Evolutionary conservation across 495 filamentous ascomycete genomes (phyloP), one percentile per base, ranked within the genome.

Genomic region (Penicillium coffeae): DNA sequence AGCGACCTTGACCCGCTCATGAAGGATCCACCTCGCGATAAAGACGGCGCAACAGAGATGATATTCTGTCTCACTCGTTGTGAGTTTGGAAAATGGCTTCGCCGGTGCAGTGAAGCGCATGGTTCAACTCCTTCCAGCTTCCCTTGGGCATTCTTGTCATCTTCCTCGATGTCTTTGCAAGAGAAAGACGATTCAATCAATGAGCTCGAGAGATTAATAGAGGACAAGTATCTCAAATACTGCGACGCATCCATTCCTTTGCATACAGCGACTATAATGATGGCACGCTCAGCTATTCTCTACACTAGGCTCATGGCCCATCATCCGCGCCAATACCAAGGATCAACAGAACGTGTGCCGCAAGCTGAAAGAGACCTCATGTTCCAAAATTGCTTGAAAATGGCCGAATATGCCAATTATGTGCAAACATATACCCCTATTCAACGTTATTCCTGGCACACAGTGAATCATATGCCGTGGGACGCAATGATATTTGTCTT

Each of bases 11-110:
- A 73, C 40, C 80, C 79, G 3, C 67, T 67, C n/a, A 81, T 83
- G 64, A 78, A 72, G 7, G 72, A 79, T 45, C 58, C 68, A 0
- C 67, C 79, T 8, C 66, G 66, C 36, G 74, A 79, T 21, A 73
- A 76, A 10, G 66, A 75, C 3, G 81, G 82, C 3, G 69, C 82
- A 0, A 85, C 84, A 3, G 84, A 87, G 42, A 86, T 86, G 84
- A 77, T 82, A 19, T 85, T 85, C 54, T 79, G 76, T 52, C 63
- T 83, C n/a, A 62, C 85, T 18, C 71, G 74, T 7, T 47, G 43
- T 66, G 56, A 78, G 67, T 52, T 64, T 45, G 53, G 71, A 60
- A 48, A 60, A 71, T 64, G 65, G 75, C 45, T 73, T 52, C 42
- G 58, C 59, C 47, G 69, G 64, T 59, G 55, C 62, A 56, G 60